Percentiles rank a stretch among this genome's conserved stretches.
phyloP scores from a whole-genome alignment of 495 filamentous ascomycete species.

The Daldinia childiae region DNA sequence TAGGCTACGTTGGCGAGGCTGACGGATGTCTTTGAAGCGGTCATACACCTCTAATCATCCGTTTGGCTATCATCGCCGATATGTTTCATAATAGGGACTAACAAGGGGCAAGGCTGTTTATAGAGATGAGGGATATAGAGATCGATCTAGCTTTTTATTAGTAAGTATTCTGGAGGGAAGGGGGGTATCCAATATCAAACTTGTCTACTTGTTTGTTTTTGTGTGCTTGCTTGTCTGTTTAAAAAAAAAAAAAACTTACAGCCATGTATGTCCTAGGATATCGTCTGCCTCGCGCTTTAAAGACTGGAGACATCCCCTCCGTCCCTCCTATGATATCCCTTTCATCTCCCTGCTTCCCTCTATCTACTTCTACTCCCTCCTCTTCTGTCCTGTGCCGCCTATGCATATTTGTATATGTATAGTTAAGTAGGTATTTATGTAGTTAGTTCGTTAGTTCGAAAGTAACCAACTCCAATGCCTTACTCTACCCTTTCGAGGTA shows the following conservation, averaged over 20 bases:
- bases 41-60: conserved; percentile 38
- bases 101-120: background rate
- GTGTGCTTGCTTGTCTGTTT: background rate
- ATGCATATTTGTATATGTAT: background rate
- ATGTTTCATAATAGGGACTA: conserved; percentile 13
- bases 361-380: background rate
- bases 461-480: conserved; percentile 7
- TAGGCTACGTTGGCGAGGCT: conserved; percentile 6
- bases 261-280: background rate
- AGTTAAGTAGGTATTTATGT: background rate
- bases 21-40: conserved; percentile 2
- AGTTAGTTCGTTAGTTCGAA: background rate
- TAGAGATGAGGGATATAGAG: conserved; percentile 1
- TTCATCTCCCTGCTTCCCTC: no score
- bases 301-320: conserved; percentile 17
- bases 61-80: conserved; percentile 11
- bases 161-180: background rate
- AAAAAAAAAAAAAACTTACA: background rate
- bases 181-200: background rate
- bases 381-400: background rate
- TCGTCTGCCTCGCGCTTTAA: conserved; percentile 13
- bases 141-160: background rate
- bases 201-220: background rate
- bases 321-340: background rate
- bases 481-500: conserved; percentile 13